Percentiles rank a stretch among this genome's conserved stretches.
Evolutionary conservation across 305 asterid species (phyloP).

Genomic region (Stenogyne calaminthoides): DNA sequence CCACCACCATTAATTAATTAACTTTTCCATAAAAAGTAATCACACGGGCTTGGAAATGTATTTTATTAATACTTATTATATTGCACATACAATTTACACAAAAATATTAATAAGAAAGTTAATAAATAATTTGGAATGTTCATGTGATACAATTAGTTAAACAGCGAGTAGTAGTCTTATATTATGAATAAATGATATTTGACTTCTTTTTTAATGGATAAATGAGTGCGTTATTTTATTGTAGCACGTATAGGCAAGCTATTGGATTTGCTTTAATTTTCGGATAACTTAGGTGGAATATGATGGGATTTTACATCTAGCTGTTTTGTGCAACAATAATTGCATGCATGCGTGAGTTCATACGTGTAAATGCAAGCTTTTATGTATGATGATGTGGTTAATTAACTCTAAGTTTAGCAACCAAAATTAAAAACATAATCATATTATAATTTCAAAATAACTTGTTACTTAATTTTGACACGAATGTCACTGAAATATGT

Average conservation of each 20-base stretch:
- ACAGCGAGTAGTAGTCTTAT: slow-evolving; percentile 26
- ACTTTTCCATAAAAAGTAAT: background rate
- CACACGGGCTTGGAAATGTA: background rate
- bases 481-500: no score
- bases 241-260: slow-evolving; percentile 21
- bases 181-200: background rate
- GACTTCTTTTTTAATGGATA: slow-evolving; percentile 33
- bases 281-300: slow-evolving; percentile 21
- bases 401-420: no score
- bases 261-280: background rate
- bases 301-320: background rate
- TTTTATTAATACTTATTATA: no score
- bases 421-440: no score
- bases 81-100: background rate
- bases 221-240: slow-evolving; percentile 13
- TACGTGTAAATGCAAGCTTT: slow-evolving; percentile 12
- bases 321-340: slow-evolving; percentile 26
- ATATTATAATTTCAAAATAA: no score
- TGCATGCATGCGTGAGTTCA: slow-evolving; percentile 32
- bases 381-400: no score
- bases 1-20: background rate
- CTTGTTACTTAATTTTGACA: no score
- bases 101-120: no score
- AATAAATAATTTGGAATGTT: background rate
- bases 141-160: background rate